phyloP scores from a whole-genome alignment of 495 filamentous ascomycete species.

The Ramalina peruviana region DNA sequence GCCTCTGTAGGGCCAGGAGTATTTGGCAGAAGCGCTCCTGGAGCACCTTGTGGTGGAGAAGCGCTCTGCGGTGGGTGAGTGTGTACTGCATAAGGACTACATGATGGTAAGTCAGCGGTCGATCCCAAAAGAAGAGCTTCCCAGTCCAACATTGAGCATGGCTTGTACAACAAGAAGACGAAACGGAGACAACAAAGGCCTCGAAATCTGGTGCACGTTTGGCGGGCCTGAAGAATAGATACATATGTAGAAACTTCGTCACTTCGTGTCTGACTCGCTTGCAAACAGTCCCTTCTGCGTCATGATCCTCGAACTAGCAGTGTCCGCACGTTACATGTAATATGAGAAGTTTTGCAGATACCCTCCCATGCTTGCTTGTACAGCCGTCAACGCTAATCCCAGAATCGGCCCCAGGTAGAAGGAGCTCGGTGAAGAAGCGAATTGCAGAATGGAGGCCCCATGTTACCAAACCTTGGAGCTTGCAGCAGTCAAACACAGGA shows the following conservation, averaged over 20 bases:
- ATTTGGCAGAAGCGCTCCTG: conserved; percentile 27
- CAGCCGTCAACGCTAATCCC: conserved; percentile 22
- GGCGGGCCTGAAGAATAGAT: conserved; percentile 7
- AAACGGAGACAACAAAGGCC: neutral
- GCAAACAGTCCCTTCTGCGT: neutral
- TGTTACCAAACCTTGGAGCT: conserved; percentile 4
- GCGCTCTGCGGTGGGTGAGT: conserved; percentile 30
- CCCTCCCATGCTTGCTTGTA: conserved; percentile 10
- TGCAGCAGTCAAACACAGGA: conserved; percentile 10
- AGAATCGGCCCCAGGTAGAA: conserved; percentile 22
- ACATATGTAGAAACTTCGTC: conserved; percentile 10
- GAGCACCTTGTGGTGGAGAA: conserved; percentile 26
- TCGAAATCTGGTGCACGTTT: conserved; percentile 8
- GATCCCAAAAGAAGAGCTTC: neutral
- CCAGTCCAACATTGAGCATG: neutral
- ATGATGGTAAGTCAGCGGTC: neutral
- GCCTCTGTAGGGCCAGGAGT: conserved; percentile 29
- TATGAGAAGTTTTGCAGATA: conserved; percentile 12
- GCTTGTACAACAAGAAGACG: neutral
- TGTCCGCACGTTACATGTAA: conserved; percentile 9
- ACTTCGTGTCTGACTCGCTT: conserved; percentile 8
- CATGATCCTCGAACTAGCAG: conserved; percentile 4
- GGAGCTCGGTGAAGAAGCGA: conserved; percentile 15
- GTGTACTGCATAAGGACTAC: conserved; percentile 35
- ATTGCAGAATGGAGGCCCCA: conserved; percentile 11